Evolutionary conservation across 2,329 filamentous ascomycete genomes (phyloP).

Genomic region (Cadophora malorum): DNA sequence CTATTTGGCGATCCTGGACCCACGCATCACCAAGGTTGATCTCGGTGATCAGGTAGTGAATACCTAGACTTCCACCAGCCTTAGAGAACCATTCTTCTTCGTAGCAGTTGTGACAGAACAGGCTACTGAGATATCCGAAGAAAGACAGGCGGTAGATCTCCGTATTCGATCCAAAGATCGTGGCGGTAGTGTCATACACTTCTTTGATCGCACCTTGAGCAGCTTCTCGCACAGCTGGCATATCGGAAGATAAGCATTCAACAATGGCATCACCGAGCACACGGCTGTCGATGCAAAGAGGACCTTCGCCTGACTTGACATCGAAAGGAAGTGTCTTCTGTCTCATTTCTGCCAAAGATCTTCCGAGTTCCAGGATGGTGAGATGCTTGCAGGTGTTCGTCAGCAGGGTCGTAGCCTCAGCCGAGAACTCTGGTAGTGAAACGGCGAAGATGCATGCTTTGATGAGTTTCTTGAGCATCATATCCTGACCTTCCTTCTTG

Average conservation of each 20-base stretch:
- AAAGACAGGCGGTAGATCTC: slow-evolving; percentile 80
- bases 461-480: slow-evolving; percentile 81
- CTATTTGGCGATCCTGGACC: slow-evolving; percentile 81
- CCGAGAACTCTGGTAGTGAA: slow-evolving; percentile 80
- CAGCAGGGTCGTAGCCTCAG: slow-evolving; percentile 77
- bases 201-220: slow-evolving; percentile 80
- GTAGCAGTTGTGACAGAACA: slow-evolving; percentile 93
- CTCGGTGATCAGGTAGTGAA: slow-evolving; percentile 84
- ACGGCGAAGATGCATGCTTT: slow-evolving; percentile 88
- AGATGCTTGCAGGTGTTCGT: slow-evolving; percentile 88
- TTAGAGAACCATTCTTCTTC: slow-evolving; percentile 99
- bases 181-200: slow-evolving; percentile 76
- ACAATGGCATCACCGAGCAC: slow-evolving; percentile 89
- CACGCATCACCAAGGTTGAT: slow-evolving; percentile 84
- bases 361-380: slow-evolving; percentile 85
- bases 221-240: slow-evolving; percentile 78
- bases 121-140: slow-evolving; percentile 81
- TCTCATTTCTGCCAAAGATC: slow-evolving; percentile 81
- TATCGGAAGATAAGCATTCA: slow-evolving; percentile 87
- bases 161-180: slow-evolving; percentile 78
- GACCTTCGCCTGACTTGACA: slow-evolving; percentile 84
- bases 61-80: slow-evolving; percentile 88
- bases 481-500: slow-evolving; percentile 87
- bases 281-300: slow-evolving; percentile 84
- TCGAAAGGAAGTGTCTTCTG: slow-evolving; percentile 81